phyloP scores from a whole-genome alignment of 2,329 filamentous ascomycete species.

The Aureobasidium leucospermi region DNA sequence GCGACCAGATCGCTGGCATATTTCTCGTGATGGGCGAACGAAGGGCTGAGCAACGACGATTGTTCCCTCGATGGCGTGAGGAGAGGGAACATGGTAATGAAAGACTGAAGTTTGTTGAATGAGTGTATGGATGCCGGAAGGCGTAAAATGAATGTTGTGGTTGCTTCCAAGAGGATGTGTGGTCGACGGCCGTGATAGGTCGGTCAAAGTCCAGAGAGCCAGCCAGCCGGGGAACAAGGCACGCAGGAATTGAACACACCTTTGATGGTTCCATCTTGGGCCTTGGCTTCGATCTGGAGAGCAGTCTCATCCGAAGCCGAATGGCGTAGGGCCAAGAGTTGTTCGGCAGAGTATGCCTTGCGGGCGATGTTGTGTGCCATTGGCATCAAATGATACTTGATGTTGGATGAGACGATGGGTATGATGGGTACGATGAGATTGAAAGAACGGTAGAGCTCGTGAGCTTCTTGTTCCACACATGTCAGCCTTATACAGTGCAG shows the following conservation, averaged over 20 bases:
- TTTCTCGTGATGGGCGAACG: slow-evolving; percentile 11
- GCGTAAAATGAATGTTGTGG: neutral
- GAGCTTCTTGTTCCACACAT: neutral
- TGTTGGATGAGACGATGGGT: neutral
- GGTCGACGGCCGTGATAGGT: neutral
- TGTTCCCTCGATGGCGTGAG: neutral
- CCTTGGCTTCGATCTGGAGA: slow-evolving; percentile 30
- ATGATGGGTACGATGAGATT: neutral
- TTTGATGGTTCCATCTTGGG: slow-evolving; percentile 31
- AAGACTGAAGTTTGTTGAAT: slow-evolving; percentile 6
- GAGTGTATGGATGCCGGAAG: neutral
- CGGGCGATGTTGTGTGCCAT: slow-evolving; percentile 22
- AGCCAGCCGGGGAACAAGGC: neutral
- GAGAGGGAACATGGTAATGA: slow-evolving; percentile 6
- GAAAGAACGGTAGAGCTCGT: neutral
- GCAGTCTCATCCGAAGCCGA: slow-evolving; percentile 28
- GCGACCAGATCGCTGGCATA: slow-evolving; percentile 14
- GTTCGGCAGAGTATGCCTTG: slow-evolving; percentile 31
- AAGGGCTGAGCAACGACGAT: neutral
- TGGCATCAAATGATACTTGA: slow-evolving; percentile 3
- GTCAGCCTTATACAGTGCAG: slow-evolving; percentile 7
- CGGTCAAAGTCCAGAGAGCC: neutral
- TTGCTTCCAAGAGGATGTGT: neutral
- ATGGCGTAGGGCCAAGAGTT: slow-evolving; percentile 28
- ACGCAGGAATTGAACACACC: slow-evolving; percentile 21